Base-by-base conservation (phyloP, 306 rosid species). In the Prunus campanulata region DNA sequence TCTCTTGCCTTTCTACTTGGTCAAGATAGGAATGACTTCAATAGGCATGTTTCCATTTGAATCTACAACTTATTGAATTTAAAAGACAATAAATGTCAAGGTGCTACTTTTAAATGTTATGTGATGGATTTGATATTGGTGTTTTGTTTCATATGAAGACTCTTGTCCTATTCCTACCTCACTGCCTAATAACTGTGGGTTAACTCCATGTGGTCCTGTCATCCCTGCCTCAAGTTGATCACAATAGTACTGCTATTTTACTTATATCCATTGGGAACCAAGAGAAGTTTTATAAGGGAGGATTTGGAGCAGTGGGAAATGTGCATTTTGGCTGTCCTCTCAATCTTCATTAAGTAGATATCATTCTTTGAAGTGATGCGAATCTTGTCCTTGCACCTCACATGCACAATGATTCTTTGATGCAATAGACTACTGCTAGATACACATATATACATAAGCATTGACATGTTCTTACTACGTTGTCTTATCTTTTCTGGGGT, bases 401-500 rank as follows among this genome's bases (percentile, higher is more conserved):
- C 55, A 2, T 47, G 49, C 2, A 16, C 73, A 16, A 22, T 14
- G 32, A 44, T 48, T 70, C 12, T 50, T 70, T 51, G 47, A 15
- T 70, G 55, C 49, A 52, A 8, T 56, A 70, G 5, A 55, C 27
- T 70, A 54, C 14, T 51, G 20, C 49, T 52, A 29, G 74, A 52
- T 11, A 6, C 44, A 39, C 44, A 8, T 27, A 22, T 14, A 22
- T 15, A 15, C 0, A 24, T 48, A 13, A 1, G 11, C 4, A 48
- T 11, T 3, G 51, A 11, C 12, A 48, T 11, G 51, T 72, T 81
- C 84, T 79, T 20, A 87, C 70, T 68, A 77, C 9, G 1, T 32
- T 16, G 51, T 74, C 55, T 70, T 50, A 56, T 83, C 22, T 83
- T 77, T 77, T 84, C 44, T 76, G 75, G 85, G 79, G 69, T 77